A percentile compares a stretch with the other conserved stretches of the same genome.
phyloP scores from a whole-genome alignment of 108 stramenopile species.

The Craspedostauros australis region DNA sequence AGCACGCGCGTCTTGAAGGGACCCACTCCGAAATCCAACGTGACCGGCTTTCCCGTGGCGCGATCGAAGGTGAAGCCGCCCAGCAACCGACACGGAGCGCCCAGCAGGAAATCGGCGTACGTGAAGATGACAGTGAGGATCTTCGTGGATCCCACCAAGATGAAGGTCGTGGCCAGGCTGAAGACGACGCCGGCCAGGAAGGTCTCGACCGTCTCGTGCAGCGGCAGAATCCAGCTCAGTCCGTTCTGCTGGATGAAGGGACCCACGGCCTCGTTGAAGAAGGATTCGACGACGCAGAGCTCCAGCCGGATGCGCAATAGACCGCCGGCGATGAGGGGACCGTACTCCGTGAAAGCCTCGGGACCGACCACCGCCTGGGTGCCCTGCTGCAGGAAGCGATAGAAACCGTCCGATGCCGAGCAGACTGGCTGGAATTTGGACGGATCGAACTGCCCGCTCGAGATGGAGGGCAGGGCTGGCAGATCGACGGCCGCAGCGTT shows the following conservation, averaged over 20 bases:
- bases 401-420: constrained; percentile 76
- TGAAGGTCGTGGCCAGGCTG: constrained; percentile 86
- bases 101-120: constrained; percentile 70
- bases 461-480: too few relatives aligned
- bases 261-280: constrained; percentile 90
- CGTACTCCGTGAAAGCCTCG: constrained; percentile 84
- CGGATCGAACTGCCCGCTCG: too few relatives aligned
- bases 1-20: constrained; percentile 80
- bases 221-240: constrained; percentile 78
- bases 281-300: constrained; percentile 88
- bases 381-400: constrained; percentile 67
- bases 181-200: constrained; percentile 91
- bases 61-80: constrained; percentile 83
- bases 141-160: constrained; percentile 89
- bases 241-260: constrained; percentile 88
- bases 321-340: constrained; percentile 87
- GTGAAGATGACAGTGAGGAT: constrained; percentile 80
- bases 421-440: constrained; percentile 83
- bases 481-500: too few relatives aligned
- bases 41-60: constrained; percentile 81
- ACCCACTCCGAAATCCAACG: constrained; percentile 77
- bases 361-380: constrained; percentile 72
- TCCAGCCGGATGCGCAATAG: constrained; percentile 84
- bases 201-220: constrained; percentile 88
- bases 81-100: constrained; percentile 63